Base-by-base conservation (phyloP, 768 basidiomycete species). In the Boletus speciosus region DNA sequence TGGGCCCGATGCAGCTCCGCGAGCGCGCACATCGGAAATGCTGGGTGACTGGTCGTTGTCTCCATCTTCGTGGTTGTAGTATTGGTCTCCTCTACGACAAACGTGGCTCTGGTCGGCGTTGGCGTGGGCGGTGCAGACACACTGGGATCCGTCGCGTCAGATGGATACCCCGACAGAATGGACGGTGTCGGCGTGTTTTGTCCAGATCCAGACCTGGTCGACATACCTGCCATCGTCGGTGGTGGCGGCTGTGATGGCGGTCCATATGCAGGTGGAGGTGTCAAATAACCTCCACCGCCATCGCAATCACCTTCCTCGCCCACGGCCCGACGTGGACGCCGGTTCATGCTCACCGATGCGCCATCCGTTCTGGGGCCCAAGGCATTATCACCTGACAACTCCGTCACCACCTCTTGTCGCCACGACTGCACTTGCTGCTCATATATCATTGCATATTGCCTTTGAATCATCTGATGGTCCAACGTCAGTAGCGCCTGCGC, bases 1-100 rank as follows among this genome's bases (percentile, higher is more conserved):
- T 66, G 65, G 10, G 47, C 66, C 6, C n/a, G 53, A 29, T 58
- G 66, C 9, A 68, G 41, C 29, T 65, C 56, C 15, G 19, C 41
- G 39, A 66, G 60, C 5, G 55, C 64, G 21, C 40, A 31, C 39
- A 61, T 52, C 15, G 59, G 51, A 29, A 4, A n/a, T n/a, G 47
- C 9, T 6, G 9, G 11, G 5, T 50, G 23, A 15, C 10, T 44
- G 16, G n/a, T 15, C 6, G 11, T 19, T n/a, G 3, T 6, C 15
- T 32, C 50, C 6, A 45, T 54, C n/a, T 35, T 35, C 14, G 15
- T 25, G n/a, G 35, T 54, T 47, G 16, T 49, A 6, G 5, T 27
- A 14, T 36, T 43, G 6, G 37, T 57, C 48, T 56, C 53, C 41
- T 48, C 51, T 36, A 48, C 21, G 6, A 31, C 41, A 38, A 65